Percentiles rank a stretch among this genome's conserved stretches.
phyloP scores from a whole-genome alignment of 2,329 filamentous ascomycete genomes.

The Scedosporium dehoogii region DNA sequence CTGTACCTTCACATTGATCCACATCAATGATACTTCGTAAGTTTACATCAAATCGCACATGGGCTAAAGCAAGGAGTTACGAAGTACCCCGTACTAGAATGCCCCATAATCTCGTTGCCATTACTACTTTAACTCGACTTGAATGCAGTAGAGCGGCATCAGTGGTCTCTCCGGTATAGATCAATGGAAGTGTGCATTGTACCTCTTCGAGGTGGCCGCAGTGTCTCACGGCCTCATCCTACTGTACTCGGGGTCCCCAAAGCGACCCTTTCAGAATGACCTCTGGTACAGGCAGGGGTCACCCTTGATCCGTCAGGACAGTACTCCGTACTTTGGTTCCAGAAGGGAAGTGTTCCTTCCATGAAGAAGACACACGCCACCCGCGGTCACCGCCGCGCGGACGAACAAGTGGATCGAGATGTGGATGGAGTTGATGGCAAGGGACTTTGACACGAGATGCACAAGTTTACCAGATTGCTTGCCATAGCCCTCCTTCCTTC shows the following conservation, averaged over 20 bases:
- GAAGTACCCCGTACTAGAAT: not conserved
- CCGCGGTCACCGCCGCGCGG: not conserved
- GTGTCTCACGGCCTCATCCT: not conserved
- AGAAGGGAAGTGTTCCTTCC: conserved; percentile 1
- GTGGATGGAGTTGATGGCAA: not conserved
- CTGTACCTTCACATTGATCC: not conserved
- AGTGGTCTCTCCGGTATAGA: too few species aligned
- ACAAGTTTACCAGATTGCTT: not conserved
- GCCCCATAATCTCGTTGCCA: not conserved
- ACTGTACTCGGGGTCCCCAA: not conserved
- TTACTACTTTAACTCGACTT: not conserved
- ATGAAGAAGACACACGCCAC: not conserved
- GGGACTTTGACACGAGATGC: not conserved
- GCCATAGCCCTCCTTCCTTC: not conserved
- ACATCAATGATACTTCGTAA: too few species aligned
- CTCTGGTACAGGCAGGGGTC: not conserved
- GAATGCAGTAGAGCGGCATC: not conserved
- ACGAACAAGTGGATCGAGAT: not conserved
- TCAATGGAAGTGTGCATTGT: not conserved
- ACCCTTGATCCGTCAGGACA: not conserved
- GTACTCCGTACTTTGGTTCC: not conserved
- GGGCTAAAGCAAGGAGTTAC: not conserved
- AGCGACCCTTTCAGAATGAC: not conserved
- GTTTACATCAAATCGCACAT: not conserved
- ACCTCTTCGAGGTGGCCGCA: not conserved